A percentile compares a stretch with the other conserved stretches of the same genome.
Conservation (phyloP, 495 filamentous ascomycete genomes). For the Staphylotrichum tortipilum region DNA sequence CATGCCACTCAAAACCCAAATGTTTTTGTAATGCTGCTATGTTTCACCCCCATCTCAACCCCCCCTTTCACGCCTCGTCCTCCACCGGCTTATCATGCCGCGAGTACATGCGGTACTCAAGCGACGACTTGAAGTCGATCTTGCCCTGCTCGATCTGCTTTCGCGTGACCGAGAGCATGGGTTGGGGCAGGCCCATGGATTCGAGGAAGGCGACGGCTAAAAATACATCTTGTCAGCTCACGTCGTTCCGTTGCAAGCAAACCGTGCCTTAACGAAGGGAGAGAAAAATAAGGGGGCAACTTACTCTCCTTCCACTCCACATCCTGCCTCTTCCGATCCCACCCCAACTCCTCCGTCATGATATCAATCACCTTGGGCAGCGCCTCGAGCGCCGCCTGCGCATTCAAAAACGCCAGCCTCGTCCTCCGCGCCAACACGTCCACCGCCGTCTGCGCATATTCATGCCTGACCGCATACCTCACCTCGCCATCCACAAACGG, state of each 20-base stretch:
- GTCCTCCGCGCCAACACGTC: constrained; percentile 86
- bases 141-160: constrained; percentile 72
- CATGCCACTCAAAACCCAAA: too few species aligned
- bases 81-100: constrained; percentile 44
- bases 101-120: constrained; percentile 66
- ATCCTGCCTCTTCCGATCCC: constrained; percentile 67
- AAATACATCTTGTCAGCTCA: background rate
- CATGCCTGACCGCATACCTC: constrained; percentile 78
- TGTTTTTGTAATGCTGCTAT: background rate
- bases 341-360: constrained; percentile 82
- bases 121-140: constrained; percentile 58
- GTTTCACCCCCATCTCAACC: background rate
- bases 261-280: too few species aligned
- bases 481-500: constrained; percentile 97
- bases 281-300: too few species aligned
- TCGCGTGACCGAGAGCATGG: constrained; percentile 59
- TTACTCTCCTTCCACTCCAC: constrained; percentile 74
- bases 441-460: constrained; percentile 90
- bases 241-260: background rate
- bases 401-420: constrained; percentile 87
- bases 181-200: constrained; percentile 79
- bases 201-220: constrained; percentile 61
- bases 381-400: constrained; percentile 87
- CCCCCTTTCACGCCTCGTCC: constrained; percentile 2
- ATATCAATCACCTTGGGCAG: constrained; percentile 84